Base-by-base conservation (phyloP, 345 rosid genomes). In the Odontarrhena argentea region DNA sequence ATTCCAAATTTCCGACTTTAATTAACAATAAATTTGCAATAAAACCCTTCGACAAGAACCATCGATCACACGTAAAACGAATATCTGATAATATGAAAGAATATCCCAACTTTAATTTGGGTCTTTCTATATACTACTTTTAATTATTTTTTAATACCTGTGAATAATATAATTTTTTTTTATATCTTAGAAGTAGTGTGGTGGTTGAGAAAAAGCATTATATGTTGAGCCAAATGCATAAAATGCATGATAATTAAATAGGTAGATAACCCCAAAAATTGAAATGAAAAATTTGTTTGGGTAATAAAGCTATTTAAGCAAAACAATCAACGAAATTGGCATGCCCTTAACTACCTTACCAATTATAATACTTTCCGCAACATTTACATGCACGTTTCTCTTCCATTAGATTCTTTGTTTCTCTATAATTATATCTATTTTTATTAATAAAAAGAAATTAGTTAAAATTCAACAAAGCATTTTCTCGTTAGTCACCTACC, bases 401-500 rank as follows among this genome's bases (percentile, higher is more conserved):
- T 41, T 44, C 56, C n/a, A 12, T 18, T 71, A 63, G 69, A 71
- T 71, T 71, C 38, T 70, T 55, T 47, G 36, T 62, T 62, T 61
- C 42, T 10, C 9, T 24, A n/a, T 58, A 11, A 18, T 49, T 38
- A 1, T 18, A 18, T 18, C 22, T 18, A 18, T 18, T 45, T 60
- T 36, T 26, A 14, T 25, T 46, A 53, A 7, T 2, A 36, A 60
- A n/a, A 24, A 50, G 0, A 28, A 42, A 22, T 1, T 51, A 18
- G 45, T 26, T 51, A 40, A 40, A 53, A 28, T 9, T 73, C 77
- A 59, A 73, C 67, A 59, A 13, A 11, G 67, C 66, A 52, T 35
- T 65, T 44, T 73, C 65, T 72, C 76, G 76, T 64, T 72, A 72
- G 60, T 49, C 59, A 72, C 60, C 71, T 72, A 72, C 60, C 76